Evolutionary conservation across 2,329 filamentous ascomycete genomes (phyloP).

Genomic region (Phialophora verrucosa): DNA sequence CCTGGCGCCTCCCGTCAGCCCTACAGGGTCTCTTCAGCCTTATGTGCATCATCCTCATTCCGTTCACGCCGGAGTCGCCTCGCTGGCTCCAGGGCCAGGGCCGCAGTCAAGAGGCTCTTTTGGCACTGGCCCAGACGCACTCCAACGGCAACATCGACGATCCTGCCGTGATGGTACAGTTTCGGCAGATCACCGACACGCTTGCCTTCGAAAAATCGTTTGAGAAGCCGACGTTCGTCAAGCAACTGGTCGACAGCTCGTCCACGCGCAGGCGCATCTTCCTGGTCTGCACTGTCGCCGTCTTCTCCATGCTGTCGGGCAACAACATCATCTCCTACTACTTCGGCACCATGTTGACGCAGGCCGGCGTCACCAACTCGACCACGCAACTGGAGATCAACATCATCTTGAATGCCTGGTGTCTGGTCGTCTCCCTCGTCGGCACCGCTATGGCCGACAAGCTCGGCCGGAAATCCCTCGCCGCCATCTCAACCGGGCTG

Average conservation of each 20-base stretch:
- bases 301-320: slow-evolving; percentile 32
- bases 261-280: slow-evolving; percentile 27
- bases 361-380: slow-evolving; percentile 54
- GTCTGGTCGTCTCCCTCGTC: slow-evolving; percentile 49
- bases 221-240: slow-evolving; percentile 16
- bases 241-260: slow-evolving; percentile 19
- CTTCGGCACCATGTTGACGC: slow-evolving; percentile 52
- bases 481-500: slow-evolving; percentile 47
- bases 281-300: slow-evolving; percentile 23
- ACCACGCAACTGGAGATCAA: slow-evolving; percentile 57
- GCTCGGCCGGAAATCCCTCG: slow-evolving; percentile 52
- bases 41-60: slow-evolving; percentile 51
- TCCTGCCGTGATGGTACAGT: slow-evolving; percentile 19
- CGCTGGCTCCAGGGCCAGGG: slow-evolving; percentile 41
- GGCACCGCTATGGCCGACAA: slow-evolving; percentile 53
- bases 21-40: slow-evolving; percentile 50
- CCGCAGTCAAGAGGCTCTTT: slow-evolving; percentile 33
- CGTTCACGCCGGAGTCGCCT: slow-evolving; percentile 56
- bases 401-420: slow-evolving; percentile 59
- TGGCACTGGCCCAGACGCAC: slow-evolving; percentile 23
- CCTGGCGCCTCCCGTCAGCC: slow-evolving; percentile 54
- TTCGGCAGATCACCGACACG: slow-evolving; percentile 32
- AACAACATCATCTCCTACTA: slow-evolving; percentile 44
- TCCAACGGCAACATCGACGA: slow-evolving; percentile 28
- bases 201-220: slow-evolving; percentile 26